Conservation (phyloP, 176 grass and related monocot genomes). For the Paspalum vaginatum region DNA sequence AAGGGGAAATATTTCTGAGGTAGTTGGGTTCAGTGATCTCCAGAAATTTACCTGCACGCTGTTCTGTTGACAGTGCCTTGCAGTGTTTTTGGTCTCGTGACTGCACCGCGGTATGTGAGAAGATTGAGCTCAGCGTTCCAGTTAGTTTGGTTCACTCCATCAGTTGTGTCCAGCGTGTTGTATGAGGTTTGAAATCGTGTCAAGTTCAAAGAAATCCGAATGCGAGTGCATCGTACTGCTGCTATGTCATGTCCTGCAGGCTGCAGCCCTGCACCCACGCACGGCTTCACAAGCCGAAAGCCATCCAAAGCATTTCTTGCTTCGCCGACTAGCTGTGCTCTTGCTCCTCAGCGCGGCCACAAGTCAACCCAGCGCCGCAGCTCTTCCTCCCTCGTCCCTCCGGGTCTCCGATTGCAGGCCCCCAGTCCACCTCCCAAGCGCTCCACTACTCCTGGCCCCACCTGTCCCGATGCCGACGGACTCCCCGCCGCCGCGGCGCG, state of each 20-base stretch:
- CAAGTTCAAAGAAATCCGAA: neutral
- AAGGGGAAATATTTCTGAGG: neutral
- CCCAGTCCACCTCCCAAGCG: neutral
- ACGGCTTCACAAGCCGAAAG: neutral
- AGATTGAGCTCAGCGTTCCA: neutral
- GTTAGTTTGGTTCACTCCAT: neutral
- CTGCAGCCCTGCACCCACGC: no score
- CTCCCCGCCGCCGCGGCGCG: conserved; percentile 17
- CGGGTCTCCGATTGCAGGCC: no score
- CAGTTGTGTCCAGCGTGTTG: neutral
- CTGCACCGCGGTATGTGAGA: neutral
- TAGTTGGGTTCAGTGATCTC: neutral
- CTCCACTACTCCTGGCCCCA: neutral
- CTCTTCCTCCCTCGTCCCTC: neutral
- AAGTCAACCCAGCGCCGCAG: neutral
- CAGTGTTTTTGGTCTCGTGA: neutral
- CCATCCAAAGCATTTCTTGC: neutral
- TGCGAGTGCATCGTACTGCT: no score
- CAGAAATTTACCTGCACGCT: neutral
- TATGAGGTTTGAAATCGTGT: neutral
- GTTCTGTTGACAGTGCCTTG: neutral
- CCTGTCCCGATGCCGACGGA: conserved; percentile 44
- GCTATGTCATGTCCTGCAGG: no score
- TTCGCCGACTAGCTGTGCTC: no score
- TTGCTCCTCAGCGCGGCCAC: neutral